Percentiles rank a stretch among this genome's conserved stretches.
phyloP scores from a whole-genome alignment of 441 rosid genomes.

The Populus hybrid region DNA sequence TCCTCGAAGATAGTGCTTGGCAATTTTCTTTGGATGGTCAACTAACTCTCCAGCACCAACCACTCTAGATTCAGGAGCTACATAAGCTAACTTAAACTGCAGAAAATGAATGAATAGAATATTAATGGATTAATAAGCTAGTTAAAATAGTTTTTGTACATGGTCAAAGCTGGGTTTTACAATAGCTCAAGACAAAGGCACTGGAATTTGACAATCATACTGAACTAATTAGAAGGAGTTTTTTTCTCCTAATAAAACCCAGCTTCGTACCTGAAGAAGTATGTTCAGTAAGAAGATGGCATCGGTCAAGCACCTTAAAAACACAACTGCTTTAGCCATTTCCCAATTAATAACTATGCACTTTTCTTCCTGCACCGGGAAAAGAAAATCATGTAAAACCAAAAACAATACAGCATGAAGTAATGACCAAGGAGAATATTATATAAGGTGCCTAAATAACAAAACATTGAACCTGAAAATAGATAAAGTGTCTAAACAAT shows the following conservation, averaged over 20 bases:
- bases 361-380: constrained; percentile 48
- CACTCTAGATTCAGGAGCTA: constrained; percentile 76
- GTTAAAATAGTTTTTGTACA: neutral
- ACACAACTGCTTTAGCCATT: constrained; percentile 44
- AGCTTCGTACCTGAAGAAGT: constrained; percentile 69
- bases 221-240: neutral
- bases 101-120: neutral
- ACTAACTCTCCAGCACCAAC: constrained; percentile 93
- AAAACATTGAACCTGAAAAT: neutral
- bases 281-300: constrained; percentile 61
- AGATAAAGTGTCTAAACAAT: neutral
- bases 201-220: neutral
- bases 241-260: too few species aligned
- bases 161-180: constrained; percentile 3
- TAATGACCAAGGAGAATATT: neutral
- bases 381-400: neutral
- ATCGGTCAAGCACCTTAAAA: constrained; percentile 61
- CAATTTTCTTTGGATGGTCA: constrained; percentile 75
- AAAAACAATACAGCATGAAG: neutral
- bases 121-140: neutral
- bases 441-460: neutral
- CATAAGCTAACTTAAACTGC: constrained; percentile 82
- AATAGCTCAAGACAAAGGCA: neutral
- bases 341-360: constrained; percentile 56
- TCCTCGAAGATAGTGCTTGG: constrained; percentile 54